Evolutionary conservation across 768 basidiomycete species (phyloP).

Genomic region (Hygrocybe coccinea): DNA sequence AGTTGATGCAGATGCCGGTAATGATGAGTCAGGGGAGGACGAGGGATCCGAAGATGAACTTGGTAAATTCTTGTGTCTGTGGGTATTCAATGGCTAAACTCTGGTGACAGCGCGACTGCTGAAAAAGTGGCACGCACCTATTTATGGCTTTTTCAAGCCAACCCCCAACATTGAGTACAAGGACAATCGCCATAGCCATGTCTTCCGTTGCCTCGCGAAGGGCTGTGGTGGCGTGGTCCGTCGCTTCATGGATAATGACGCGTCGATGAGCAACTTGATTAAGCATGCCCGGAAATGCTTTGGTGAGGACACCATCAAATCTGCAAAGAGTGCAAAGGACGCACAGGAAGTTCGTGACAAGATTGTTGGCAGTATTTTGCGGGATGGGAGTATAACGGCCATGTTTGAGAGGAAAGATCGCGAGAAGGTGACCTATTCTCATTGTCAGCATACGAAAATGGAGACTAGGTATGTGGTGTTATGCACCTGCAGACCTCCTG

Average conservation of each 20-base stretch:
- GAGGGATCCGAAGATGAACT: neutral
- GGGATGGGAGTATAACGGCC: constrained; percentile 22
- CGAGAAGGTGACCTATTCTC: constrained; percentile 28
- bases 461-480: constrained; percentile 20
- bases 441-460: constrained; percentile 19
- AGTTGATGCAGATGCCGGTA: neutral
- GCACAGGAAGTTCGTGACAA: constrained; percentile 5
- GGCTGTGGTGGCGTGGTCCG: constrained; percentile 18
- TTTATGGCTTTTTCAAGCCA: constrained; percentile 34
- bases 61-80: neutral
- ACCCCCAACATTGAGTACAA: constrained; percentile 17
- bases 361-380: constrained; percentile 4
- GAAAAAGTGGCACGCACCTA: constrained; percentile 11
- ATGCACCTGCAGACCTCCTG: neutral
- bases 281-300: constrained; percentile 31
- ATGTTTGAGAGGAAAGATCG: constrained; percentile 28
- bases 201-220: constrained; percentile 24
- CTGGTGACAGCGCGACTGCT: neutral
- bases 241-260: constrained; percentile 19
- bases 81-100: neutral
- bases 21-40: neutral
- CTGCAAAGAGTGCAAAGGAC: constrained; percentile 3
- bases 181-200: constrained; percentile 19
- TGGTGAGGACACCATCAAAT: constrained; percentile 23
- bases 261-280: constrained; percentile 27